Base-by-base conservation (phyloP, 768 basidiomycete species). In the Tulasnella sp. region DNA sequence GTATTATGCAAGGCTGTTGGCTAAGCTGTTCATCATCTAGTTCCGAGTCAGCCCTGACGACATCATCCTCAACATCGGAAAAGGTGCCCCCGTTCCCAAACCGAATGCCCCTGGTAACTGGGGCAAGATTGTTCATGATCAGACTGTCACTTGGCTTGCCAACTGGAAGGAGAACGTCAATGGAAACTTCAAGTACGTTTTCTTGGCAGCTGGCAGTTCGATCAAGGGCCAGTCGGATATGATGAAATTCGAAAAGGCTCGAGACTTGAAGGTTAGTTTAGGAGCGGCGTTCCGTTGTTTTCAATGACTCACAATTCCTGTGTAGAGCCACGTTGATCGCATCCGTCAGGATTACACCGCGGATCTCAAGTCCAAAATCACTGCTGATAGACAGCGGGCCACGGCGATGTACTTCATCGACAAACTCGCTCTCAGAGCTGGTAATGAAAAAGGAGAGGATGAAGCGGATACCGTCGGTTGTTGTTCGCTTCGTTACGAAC, bases 371-470 rank as follows among this genome's bases (percentile, higher is more conserved):
- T 81, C 75, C 46, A 98, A 95, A 65, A 77, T 90, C 53, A 98
- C 90, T 85, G 84, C 81, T 8, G 83, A 88, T 57, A 81, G 95
- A 29, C 93, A 98, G 66, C 81, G 93, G 22, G 95, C 95, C n/a
- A 98, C 93, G 1, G 86, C 95, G 13, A 86, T 99, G 82, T 99
- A 99, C 66, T 89, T 99, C 68, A 98, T 99, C 61, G 95, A 99
- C 67, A 79, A 79, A 61, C 75, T 96, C 31, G 95, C 95, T 31
- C 83, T 99, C 64, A 87, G 95, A 74, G 92, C 92, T 41, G 95
- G 95, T 57, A 98, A 98, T 67, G 95, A 99, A 70, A 99, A 99
- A 67, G 95, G 93, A 37, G 95, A 96, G 61, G 95, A 99, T 58
- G 95, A 98, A 66, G 95, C 95, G 1, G 95, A 99, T 64, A 99